Evolutionary conservation across 495 filamentous ascomycete genomes (phyloP).

Genomic region (Penicillium verhagenii): DNA sequence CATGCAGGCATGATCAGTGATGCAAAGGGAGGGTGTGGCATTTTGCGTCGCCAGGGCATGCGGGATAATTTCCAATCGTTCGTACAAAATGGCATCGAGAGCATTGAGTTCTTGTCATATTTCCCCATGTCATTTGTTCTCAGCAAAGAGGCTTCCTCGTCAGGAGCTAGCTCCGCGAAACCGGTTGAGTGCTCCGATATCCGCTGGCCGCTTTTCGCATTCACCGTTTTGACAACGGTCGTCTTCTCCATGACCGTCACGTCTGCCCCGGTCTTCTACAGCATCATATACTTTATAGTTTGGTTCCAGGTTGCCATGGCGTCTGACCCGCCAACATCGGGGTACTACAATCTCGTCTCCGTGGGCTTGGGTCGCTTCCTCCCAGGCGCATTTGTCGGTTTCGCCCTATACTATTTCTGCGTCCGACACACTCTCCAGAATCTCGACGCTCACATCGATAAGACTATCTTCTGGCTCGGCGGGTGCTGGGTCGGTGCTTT

Average conservation of each 20-base stretch:
- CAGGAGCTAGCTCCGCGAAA: slow-evolving; percentile 16
- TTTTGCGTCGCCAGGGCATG: slow-evolving; percentile 62
- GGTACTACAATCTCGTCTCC: slow-evolving; percentile 58
- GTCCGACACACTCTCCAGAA: slow-evolving; percentile 49
- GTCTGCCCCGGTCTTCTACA: slow-evolving; percentile 64
- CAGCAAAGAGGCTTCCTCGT: slow-evolving; percentile 22
- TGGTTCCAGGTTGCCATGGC: slow-evolving; percentile 76
- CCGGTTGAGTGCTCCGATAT: slow-evolving; percentile 56
- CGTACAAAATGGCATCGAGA: slow-evolving; percentile 59
- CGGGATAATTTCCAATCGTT: slow-evolving; percentile 52
- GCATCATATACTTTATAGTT: slow-evolving; percentile 60
- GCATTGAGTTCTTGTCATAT: slow-evolving; percentile 61
- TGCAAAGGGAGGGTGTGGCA: slow-evolving; percentile 67
- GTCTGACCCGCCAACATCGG: slow-evolving; percentile 62
- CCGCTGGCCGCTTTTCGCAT: slow-evolving; percentile 64
- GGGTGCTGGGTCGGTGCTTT: slow-evolving; percentile 76
- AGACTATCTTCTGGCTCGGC: slow-evolving; percentile 72
- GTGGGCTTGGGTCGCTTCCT: slow-evolving; percentile 66
- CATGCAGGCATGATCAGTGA: slow-evolving; percentile 69
- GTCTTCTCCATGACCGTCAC: slow-evolving; percentile 66
- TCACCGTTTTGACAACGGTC: slow-evolving; percentile 62
- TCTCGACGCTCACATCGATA: slow-evolving; percentile 67
- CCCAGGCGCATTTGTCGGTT: slow-evolving; percentile 68
- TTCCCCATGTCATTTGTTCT: slow-evolving; percentile 73
- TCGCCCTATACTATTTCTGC: slow-evolving; percentile 66